A percentile compares a stretch with the other conserved stretches of the same genome.
phyloP scores from a whole-genome alignment of 441 rosid species.

The Cnidoscolus chayamansa region DNA sequence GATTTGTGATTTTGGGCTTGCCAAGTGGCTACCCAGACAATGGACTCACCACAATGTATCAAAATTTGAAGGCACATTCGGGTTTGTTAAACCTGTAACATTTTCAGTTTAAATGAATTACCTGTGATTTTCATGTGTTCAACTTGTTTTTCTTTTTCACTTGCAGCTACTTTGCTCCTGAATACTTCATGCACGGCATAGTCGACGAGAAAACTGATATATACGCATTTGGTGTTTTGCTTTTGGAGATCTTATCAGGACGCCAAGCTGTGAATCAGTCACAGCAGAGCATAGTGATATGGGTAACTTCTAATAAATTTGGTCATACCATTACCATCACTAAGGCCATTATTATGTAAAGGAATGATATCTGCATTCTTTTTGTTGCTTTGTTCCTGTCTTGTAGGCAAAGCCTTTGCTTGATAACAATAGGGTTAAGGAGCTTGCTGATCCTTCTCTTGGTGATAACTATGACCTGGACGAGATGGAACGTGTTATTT shows the following conservation, averaged over 20 bases:
- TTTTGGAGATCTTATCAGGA: constrained; percentile 80
- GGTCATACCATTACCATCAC: not conserved
- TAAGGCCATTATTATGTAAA: not conserved
- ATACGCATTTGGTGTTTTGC: constrained; percentile 79
- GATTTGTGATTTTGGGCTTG: constrained; percentile 93
- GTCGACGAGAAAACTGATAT: constrained; percentile 92
- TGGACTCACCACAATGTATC: constrained; percentile 81
- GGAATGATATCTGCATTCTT: constrained; percentile 1
- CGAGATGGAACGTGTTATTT: constrained; percentile 58
- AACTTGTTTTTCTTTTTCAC: not conserved
- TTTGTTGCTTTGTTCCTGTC: not conserved
- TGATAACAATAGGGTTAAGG: constrained; percentile 39
- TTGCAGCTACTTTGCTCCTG: constrained; percentile 84
- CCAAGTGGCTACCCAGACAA: constrained; percentile 88
- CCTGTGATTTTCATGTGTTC: not conserved
- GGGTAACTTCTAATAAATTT: constrained; percentile 46
- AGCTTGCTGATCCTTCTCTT: constrained; percentile 68
- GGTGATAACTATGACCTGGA: constrained; percentile 46
- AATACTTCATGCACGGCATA: constrained; percentile 86
- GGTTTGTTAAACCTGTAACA: constrained; percentile 42
- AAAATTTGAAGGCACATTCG: constrained; percentile 94
- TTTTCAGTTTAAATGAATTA: not conserved
- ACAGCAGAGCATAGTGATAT: constrained; percentile 65
- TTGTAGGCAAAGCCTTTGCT: constrained; percentile 79
- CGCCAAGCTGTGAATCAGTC: constrained; percentile 63